Base-by-base conservation (phyloP, 495 filamentous ascomycete species). In the Penicillium fimorum region DNA sequence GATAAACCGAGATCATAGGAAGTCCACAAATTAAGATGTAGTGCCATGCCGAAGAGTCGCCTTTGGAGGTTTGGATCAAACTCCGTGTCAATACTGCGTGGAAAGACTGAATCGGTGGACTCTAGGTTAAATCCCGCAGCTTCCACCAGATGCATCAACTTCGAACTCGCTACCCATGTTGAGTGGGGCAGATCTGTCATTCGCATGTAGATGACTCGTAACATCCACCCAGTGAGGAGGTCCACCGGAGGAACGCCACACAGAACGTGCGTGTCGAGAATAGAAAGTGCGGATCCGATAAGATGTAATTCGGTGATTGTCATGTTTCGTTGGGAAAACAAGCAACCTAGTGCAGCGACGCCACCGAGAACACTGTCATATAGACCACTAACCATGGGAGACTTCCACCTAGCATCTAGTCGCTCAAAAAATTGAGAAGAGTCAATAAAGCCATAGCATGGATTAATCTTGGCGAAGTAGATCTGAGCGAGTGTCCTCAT, bases 1-100 rank as follows among this genome's bases (percentile, higher is more conserved):
- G 79, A 78, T 3, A 78, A 69, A 15, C 79, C 80, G 11, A 82
- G 70, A 50, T 83, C 80, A 53, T 75, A 81, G 11, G 73, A 76
- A 0, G 68, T 69, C 76, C 75, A 78, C 7, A 71, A 66, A 56
- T 77, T 81, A 42, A 76, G 62, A 41, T 77, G 75, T 25, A 68
- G 71, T 4, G 73, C 77, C 15, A 79, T 70, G 35, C 76, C 76
- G 44, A 74, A 68, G 1, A 77, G 48, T 25, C 72, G 64, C 9
- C 69, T 67, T 12, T 66, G 68, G 42, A 70, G 61, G 15, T 79
- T 70, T 18, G 64, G 51, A 50, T 75, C 64, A 30, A 54, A 59
- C 2, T 64, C 52, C 4, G 50, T 44, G 27, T 18, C 27, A 9
- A 41, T 35, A 7, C 50, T 50, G 17, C 50, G 50, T 20, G 61